Base-by-base conservation (phyloP, 2,329 filamentous ascomycete species). In the Ceratocystis ficicola region DNA sequence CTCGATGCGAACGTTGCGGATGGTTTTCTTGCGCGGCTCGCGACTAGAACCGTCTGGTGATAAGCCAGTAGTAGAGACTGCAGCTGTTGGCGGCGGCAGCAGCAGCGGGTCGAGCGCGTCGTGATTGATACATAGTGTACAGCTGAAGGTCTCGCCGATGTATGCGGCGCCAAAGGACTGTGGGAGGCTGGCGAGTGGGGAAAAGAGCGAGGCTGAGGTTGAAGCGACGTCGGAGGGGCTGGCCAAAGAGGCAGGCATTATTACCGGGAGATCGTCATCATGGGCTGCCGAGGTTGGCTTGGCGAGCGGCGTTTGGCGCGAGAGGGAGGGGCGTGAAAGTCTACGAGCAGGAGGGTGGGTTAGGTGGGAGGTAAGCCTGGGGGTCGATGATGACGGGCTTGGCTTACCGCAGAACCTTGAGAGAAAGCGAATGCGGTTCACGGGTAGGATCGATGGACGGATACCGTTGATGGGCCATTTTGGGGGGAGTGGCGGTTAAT, bases 81-180 rank as follows among this genome's bases (percentile, higher is more conserved):
- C 57, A 17, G 46, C 64, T 44, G 68, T 32, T 10, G 68, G 57
- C 46, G 4, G 66, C 41, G 25, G 67, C 46, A 50, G 70, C 62
- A 70, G 67, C 72, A 8, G 72, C 59, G 76, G 22, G 22, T 67
- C 66, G 8, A 60, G 44, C 12, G 77, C 68, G 76, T 97, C 93
- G 74, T 96, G 93, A 78, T 96, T 96, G n/a, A 89, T 92, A 76
- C 92, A 96, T 25, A 97, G 81, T 1, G 93, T 96, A 76, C 94
- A 99, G 69, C 87, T 87, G 76, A 99, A 97, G 0, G 87, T 90
- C 77, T 97, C 92, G 71, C 94, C 94, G 22, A 97, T 93, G 74
- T 96, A 96, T 7, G 93, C 92, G 12, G 90, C 93, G 57, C 92
- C 93, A 74, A 99, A 97, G 0, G 90, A 88, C 60, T 67, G 66